Conservation (phyloP, 768 basidiomycete genomes). For the Gymnopilus dilepis region DNA sequence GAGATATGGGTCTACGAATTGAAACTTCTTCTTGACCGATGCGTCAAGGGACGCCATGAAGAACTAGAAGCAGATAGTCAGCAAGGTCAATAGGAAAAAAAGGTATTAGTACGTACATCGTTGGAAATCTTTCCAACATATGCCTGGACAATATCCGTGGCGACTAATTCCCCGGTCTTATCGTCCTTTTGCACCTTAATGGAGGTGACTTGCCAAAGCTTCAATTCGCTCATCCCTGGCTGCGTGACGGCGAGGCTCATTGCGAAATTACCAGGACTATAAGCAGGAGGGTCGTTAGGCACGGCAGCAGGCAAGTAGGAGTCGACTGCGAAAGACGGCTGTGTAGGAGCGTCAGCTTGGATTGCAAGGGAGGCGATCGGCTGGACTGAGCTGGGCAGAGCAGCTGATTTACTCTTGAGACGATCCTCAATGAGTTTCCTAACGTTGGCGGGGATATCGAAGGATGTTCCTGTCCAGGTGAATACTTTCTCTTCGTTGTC, state of each 20-base stretch:
- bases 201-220: conserved; percentile 1
- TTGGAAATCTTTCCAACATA: neutral
- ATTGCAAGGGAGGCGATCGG: neutral
- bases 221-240: neutral
- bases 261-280: neutral
- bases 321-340: neutral
- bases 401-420: neutral
- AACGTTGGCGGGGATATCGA: neutral
- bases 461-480: neutral
- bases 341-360: neutral
- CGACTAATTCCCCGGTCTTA: neutral
- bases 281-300: neutral
- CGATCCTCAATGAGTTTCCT: neutral
- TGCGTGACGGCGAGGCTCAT: neutral
- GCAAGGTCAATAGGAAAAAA: neutral
- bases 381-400: neutral
- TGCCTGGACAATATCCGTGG: neutral
- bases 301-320: neutral
- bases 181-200: neutral
- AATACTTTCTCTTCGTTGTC: neutral
- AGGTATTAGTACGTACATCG: neutral
- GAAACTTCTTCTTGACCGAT: neutral
- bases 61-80: neutral
- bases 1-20: neutral
- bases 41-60: neutral